phyloP scores from a whole-genome alignment of 495 filamentous ascomycete species.

The Annulohypoxylon nitens region DNA sequence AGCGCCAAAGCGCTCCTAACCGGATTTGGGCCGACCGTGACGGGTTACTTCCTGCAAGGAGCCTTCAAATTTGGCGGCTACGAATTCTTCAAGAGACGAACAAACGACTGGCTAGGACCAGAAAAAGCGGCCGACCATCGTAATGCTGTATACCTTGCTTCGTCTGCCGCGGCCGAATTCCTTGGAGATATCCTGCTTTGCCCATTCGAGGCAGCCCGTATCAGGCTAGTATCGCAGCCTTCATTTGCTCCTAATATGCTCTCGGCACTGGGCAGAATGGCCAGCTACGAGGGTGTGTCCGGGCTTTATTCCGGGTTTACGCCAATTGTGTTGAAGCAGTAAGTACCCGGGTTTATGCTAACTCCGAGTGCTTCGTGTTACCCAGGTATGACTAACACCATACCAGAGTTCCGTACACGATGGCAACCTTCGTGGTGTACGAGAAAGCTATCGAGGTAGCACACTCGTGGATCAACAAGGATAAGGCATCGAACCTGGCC shows the following conservation, averaged over 20 bases:
- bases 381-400: conserved; percentile 7
- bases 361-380: neutral
- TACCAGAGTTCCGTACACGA: conserved; percentile 80
- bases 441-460: conserved; percentile 84
- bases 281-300: conserved; percentile 73
- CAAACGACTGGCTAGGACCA: conserved; percentile 73
- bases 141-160: conserved; percentile 77
- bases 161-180: conserved; percentile 76
- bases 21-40: conserved; percentile 77
- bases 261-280: conserved; percentile 73
- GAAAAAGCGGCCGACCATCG: conserved; percentile 77
- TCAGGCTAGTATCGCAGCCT: conserved; percentile 79
- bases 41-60: conserved; percentile 82
- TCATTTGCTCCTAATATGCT: conserved; percentile 73
- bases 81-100: conserved; percentile 81
- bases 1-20: conserved; percentile 78
- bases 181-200: conserved; percentile 81
- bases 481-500: conserved; percentile 66
- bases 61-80: conserved; percentile 85
- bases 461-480: conserved; percentile 70
- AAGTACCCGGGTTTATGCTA: conserved; percentile 13
- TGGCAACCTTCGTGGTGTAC: conserved; percentile 92
- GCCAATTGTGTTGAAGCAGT: conserved; percentile 81
- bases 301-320: conserved; percentile 83
- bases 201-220: conserved; percentile 80